These are phyloP conservation scores for Chaetoceros muelleri DNA, from an alignment of 108 stramenopile genomes.

Conservation along the genomic window DNA sequence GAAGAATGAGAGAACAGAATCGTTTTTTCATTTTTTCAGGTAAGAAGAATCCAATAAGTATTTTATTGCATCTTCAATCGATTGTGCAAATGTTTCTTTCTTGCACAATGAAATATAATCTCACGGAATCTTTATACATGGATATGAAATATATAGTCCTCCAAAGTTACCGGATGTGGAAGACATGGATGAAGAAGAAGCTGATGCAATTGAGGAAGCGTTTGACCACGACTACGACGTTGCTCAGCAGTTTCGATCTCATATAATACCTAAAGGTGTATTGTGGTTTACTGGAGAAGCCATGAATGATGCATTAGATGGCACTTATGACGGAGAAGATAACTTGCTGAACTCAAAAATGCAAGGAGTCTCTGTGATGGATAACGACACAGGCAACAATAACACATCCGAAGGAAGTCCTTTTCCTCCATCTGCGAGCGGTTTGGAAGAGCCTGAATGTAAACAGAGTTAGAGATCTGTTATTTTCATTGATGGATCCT, in stretches of 20 bases:
- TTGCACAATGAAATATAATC: not conserved
- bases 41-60: no score
- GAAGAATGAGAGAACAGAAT: constrained; percentile 63
- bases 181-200: constrained; percentile 75
- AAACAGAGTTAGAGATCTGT: constrained; percentile 12
- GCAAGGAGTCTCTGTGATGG: constrained; percentile 1
- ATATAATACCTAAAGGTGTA: constrained; percentile 84
- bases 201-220: constrained; percentile 62
- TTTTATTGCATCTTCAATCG: no score
- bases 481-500: not conserved
- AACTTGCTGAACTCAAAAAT: constrained; percentile 3
- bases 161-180: constrained; percentile 54
- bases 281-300: constrained; percentile 88
- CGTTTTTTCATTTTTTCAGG: constrained; percentile 92
- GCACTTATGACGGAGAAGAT: constrained; percentile 14
- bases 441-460: constrained; percentile 18
- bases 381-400: no score
- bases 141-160: no score
- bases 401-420: not conserved
- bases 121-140: not conserved
- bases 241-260: constrained; percentile 77
- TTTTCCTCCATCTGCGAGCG: constrained; percentile 2
- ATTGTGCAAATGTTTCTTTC: not conserved
- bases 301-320: constrained; percentile 34
- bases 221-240: constrained; percentile 89